These are phyloP conservation scores for Ascochyta viciae-villosae DNA, from an alignment of 2,329 filamentous ascomycete species.

Conservation along the genomic window DNA sequence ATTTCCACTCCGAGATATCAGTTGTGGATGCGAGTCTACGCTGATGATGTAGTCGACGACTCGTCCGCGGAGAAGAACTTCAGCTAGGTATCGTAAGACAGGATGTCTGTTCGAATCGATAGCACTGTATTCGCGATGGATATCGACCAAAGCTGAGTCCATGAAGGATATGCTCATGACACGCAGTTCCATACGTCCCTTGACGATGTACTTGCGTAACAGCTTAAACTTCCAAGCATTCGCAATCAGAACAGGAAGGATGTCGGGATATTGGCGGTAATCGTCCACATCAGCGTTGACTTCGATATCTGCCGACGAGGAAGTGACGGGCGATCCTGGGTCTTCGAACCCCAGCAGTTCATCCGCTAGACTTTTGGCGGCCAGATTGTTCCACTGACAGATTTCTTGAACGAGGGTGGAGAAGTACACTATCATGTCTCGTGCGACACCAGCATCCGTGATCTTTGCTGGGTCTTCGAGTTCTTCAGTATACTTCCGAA, in stretches of 20 bases:
- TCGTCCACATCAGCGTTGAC: conserved; percentile 9
- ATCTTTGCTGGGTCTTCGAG: conserved; percentile 39
- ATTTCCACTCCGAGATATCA: conserved; percentile 81
- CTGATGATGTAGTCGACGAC: conserved; percentile 88
- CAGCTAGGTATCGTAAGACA: conserved; percentile 71
- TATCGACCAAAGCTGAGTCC: conserved; percentile 70
- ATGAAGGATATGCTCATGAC: conserved; percentile 79
- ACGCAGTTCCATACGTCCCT: conserved; percentile 88
- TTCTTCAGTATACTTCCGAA: conserved; percentile 38
- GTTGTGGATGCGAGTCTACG: conserved; percentile 88
- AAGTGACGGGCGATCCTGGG: conserved; percentile 31
- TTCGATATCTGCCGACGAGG: conserved; percentile 15
- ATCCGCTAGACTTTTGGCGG: conserved; percentile 34
- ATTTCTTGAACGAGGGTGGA: conserved; percentile 33
- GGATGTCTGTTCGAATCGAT: conserved; percentile 51
- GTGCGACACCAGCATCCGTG: conserved; percentile 32
- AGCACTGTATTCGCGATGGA: conserved; percentile 63
- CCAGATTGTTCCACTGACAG: conserved; percentile 35
- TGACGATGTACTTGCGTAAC: conserved; percentile 75
- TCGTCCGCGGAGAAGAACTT: conserved; percentile 72
- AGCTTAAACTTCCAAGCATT: conserved; percentile 74
- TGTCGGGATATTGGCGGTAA: conserved; percentile 37
- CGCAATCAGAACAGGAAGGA: conserved; percentile 60
- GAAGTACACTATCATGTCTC: conserved; percentile 35
- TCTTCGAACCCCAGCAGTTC: conserved; percentile 34